Conservation (phyloP, 2,329 filamentous ascomycete genomes). For the Penicillium sp. region DNA sequence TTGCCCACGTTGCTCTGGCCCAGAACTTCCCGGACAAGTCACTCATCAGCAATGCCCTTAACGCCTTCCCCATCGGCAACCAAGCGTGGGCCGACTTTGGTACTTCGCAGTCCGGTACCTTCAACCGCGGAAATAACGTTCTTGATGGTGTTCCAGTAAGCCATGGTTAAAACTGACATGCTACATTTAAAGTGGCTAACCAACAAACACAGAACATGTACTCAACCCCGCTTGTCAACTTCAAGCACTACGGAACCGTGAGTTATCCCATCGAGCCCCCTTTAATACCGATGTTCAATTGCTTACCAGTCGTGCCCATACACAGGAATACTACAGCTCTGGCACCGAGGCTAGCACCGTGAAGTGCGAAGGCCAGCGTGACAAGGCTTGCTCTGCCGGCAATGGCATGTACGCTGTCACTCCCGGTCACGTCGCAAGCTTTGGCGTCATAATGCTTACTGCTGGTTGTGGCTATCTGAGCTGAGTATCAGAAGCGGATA, state of each 20-base stretch:
- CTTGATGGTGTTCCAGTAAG: conserved; percentile 31
- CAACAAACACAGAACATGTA: conserved; percentile 28
- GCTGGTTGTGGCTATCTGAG: conserved; percentile 21
- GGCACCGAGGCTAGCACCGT: conserved; percentile 18
- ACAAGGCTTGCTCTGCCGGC: conserved; percentile 30
- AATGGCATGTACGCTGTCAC: conserved; percentile 28
- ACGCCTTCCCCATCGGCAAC: conserved; percentile 36
- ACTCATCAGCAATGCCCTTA: conserved; percentile 34
- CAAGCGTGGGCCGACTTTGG: conserved; percentile 28
- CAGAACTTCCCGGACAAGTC: conserved; percentile 32
- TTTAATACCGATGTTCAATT: neutral
- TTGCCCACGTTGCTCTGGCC: conserved; percentile 34
- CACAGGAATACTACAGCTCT: conserved; percentile 31
- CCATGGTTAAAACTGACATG: neutral
- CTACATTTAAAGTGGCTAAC: neutral
- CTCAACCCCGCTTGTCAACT: conserved; percentile 21
- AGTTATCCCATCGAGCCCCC: neutral
- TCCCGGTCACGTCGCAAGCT: conserved; percentile 27
- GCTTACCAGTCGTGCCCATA: neutral
- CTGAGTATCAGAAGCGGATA: neutral
- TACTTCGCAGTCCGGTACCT: conserved; percentile 22
- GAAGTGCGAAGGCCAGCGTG: conserved; percentile 28
- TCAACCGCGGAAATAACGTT: conserved; percentile 31
- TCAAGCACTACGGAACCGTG: conserved; percentile 30
- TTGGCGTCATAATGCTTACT: conserved; percentile 22